Evolutionary conservation across 2,329 filamentous ascomycete genomes (phyloP).

Genomic region (Ophiostoma novo-ulmi): DNA sequence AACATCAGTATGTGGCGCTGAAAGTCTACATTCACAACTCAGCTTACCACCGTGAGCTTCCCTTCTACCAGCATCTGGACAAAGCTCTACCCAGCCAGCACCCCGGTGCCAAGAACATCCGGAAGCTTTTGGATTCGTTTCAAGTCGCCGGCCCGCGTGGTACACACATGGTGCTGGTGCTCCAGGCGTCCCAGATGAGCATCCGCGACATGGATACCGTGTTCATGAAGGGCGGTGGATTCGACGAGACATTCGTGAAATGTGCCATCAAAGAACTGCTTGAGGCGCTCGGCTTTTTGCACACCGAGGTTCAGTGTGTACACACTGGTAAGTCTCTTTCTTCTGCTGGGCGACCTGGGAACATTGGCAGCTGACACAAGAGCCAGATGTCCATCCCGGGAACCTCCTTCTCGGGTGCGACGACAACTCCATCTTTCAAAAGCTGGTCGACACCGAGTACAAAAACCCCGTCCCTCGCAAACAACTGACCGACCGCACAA

Average conservation of each 20-base stretch:
- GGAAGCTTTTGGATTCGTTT: not conserved
- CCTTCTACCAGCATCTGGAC: not conserved
- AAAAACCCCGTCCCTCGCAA: not conserved
- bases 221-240: not conserved
- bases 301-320: not conserved
- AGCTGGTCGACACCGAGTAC: not conserved
- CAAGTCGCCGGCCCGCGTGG: not conserved
- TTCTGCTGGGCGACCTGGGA: not conserved
- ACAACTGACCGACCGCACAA: not conserved
- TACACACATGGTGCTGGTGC: constrained; percentile 8
- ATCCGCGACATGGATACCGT: not conserved
- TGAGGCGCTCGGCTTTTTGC: not conserved
- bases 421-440: not conserved
- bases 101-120: not conserved
- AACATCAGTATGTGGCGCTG: not conserved
- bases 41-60: not conserved
- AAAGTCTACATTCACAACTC: constrained; percentile 11
- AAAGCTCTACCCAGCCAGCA: constrained; percentile 1
- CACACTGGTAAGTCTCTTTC: constrained; percentile 1
- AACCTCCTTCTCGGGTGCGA: constrained; percentile 10
- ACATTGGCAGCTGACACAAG: not conserved
- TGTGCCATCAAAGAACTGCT: not conserved
- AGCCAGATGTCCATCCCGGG: not conserved
- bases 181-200: constrained; percentile 14
- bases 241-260: not conserved